Evolutionary conservation across 192 early-diverging fungal genomes (phyloP).

Genomic region (Obelidium mucronatum): DNA sequence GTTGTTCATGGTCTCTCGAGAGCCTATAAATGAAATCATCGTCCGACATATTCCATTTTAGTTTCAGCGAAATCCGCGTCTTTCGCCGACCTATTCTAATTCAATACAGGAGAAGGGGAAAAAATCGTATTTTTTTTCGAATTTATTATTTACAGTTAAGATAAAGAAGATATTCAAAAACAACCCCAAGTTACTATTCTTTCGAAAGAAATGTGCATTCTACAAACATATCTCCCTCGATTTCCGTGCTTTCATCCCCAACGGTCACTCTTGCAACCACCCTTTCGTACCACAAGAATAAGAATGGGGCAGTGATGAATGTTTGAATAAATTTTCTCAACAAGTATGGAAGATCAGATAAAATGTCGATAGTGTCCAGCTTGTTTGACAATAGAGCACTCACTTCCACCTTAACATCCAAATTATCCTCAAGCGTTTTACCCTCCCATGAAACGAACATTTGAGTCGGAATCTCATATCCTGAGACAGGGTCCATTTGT

Average conservation of each 20-base stretch:
- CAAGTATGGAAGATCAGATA: slow-evolving; percentile 87
- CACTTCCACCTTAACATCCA: slow-evolving; percentile 62
- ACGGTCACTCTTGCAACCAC: slow-evolving; percentile 74
- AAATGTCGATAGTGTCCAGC: slow-evolving; percentile 85
- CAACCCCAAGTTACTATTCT: slow-evolving; percentile 9
- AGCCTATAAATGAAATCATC: no score
- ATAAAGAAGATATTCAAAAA: background rate
- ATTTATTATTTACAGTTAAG: no score
- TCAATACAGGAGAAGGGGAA: no score
- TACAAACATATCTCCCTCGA: slow-evolving; percentile 78
- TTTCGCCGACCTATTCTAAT: no score
- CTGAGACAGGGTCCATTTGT: slow-evolving; percentile 73
- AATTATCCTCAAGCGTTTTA: slow-evolving; percentile 46
- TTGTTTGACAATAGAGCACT: slow-evolving; percentile 64
- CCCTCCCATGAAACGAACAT: slow-evolving; percentile 78
- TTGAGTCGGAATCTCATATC: slow-evolving; percentile 80
- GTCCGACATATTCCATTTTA: no score
- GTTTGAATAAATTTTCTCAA: slow-evolving; percentile 88
- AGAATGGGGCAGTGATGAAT: slow-evolving; percentile 88
- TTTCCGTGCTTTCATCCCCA: slow-evolving; percentile 61
- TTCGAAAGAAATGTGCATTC: slow-evolving; percentile 74
- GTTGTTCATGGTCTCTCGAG: no score
- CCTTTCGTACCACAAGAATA: slow-evolving; percentile 88
- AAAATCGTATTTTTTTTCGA: no score
- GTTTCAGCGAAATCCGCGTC: no score